Evolutionary conservation across 2,329 filamentous ascomycete genomes (phyloP).

Genomic region (Ophiobolus disseminans): DNA sequence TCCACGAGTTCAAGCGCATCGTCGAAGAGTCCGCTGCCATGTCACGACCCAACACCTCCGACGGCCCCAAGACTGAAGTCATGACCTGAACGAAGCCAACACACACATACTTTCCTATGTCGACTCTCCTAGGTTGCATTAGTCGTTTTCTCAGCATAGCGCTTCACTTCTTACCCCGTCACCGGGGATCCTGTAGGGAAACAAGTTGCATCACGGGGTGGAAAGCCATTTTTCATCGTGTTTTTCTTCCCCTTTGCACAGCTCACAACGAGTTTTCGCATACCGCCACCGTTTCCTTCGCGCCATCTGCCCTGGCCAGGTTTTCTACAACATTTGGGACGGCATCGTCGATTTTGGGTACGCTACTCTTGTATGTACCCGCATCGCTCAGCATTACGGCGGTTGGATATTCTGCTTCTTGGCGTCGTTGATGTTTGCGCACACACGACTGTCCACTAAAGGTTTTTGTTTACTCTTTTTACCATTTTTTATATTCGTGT

Average conservation of each 20-base stretch:
- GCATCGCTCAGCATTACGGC: conserved; percentile 39
- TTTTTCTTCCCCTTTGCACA: conserved; percentile 11
- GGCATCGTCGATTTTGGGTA: conserved; percentile 42
- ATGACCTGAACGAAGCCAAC: conserved; percentile 29
- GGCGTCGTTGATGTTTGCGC: conserved; percentile 23
- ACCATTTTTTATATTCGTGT: conserved; percentile 15
- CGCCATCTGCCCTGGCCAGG: conserved; percentile 23
- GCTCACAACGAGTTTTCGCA: conserved; percentile 33
- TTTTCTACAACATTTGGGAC: conserved; percentile 37
- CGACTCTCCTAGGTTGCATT: conserved; percentile 35
- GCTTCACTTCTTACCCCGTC: conserved; percentile 38
- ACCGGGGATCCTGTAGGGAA: conserved; percentile 34
- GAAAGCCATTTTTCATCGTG: conserved; percentile 31
- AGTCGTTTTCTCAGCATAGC: conserved; percentile 41
- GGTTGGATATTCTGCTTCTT: conserved; percentile 34
- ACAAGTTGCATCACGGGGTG: conserved; percentile 46
- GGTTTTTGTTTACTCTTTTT: conserved; percentile 20
- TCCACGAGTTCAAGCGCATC: conserved; percentile 90
- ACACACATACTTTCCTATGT: conserved; percentile 31
- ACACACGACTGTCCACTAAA: conserved; percentile 18
- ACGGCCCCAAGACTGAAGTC: conserved; percentile 42
- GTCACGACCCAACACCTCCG: conserved; percentile 44
- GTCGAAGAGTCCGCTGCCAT: conserved; percentile 72
- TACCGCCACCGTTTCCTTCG: conserved; percentile 29
- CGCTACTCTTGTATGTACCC: conserved; percentile 12